A percentile compares a stretch with the other conserved stretches of the same genome.
Evolutionary conservation across 192 early-diverging fungal genomes (phyloP).

Genomic region (Jimgerdemannia flammicorona): DNA sequence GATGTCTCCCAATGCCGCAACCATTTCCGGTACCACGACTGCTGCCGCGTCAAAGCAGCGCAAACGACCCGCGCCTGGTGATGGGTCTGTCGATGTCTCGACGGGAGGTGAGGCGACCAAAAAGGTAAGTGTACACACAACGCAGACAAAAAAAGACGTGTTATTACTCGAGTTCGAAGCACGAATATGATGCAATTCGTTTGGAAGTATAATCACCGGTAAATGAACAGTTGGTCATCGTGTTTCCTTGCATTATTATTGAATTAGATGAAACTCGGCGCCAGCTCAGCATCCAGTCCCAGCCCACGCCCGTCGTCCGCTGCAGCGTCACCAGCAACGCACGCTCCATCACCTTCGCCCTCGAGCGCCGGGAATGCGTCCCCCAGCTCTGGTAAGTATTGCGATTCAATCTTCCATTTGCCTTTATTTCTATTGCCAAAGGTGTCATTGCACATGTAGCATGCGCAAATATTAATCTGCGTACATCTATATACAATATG

Average conservation of each 20-base stretch:
- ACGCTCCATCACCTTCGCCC: background rate
- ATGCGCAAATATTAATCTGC: too few relatives aligned
- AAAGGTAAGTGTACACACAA: background rate
- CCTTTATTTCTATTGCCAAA: too few relatives aligned
- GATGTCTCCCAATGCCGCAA: background rate
- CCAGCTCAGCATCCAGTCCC: background rate
- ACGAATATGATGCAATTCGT: too few relatives aligned
- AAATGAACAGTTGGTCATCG: too few relatives aligned
- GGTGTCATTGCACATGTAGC: too few relatives aligned
- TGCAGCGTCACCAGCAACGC: constrained; percentile 10
- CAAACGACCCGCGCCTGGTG: constrained; percentile 1
- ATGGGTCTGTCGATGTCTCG: constrained; percentile 2
- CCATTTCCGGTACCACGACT: background rate
- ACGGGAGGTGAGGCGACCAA: constrained; percentile 8
- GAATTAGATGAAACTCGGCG: background rate
- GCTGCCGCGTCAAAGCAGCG: constrained; percentile 1
- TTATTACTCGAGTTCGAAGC: too few relatives aligned
- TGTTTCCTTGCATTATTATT: too few relatives aligned
- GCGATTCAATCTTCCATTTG: too few relatives aligned
- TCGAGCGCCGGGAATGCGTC: background rate
- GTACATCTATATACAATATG: too few relatives aligned
- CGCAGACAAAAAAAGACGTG: too few relatives aligned
- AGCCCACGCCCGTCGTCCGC: background rate
- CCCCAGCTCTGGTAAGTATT: background rate
- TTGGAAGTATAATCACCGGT: too few relatives aligned